These are phyloP conservation scores for Chaetoceros tenuissimus DNA, from an alignment of 108 stramenopile genomes.

Conservation along the genomic window DNA sequence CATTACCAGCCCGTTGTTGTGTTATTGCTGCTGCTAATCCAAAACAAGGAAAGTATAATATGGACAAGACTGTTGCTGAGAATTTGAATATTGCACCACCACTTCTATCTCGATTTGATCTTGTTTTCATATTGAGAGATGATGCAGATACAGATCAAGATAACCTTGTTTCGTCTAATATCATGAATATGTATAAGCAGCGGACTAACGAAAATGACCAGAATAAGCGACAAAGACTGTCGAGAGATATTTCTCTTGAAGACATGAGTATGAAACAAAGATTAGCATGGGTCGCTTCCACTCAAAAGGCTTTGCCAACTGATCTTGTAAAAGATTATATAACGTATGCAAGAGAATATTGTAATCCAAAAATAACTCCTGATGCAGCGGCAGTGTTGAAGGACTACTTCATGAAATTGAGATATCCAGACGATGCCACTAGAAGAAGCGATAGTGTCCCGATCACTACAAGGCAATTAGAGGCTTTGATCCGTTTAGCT, in stretches of 20 bases:
- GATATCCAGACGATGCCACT: conserved; percentile 48
- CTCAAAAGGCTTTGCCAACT: conserved; percentile 69
- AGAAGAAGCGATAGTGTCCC: conserved; percentile 65
- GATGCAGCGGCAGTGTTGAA: conserved; percentile 82
- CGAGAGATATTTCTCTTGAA: not conserved
- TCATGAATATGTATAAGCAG: conserved; percentile 76
- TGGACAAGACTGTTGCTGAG: conserved; percentile 87
- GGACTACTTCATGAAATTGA: conserved; percentile 83
- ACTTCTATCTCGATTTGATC: conserved; percentile 93
- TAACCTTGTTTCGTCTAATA: conserved; percentile 82
- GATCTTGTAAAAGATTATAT: conserved; percentile 92
- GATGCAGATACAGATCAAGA: conserved; percentile 86
- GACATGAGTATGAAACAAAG: conserved; percentile 28
- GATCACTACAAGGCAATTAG: conserved; percentile 96
- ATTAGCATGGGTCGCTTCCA: conserved; percentile 65
- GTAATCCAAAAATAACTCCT: conserved; percentile 79
- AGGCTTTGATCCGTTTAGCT: conserved; percentile 87
- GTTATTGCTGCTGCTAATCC: conserved; percentile 98
- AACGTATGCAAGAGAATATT: conserved; percentile 90
- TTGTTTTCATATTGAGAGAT: conserved; percentile 95
- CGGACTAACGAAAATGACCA: not conserved
- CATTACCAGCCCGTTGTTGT: conserved; percentile 85
- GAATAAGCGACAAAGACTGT: not conserved
- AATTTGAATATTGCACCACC: conserved; percentile 92
- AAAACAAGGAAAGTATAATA: conserved; percentile 90